These are phyloP conservation scores for Tillandsia fasciculata DNA, from an alignment of 176 grass and related monocot genomes.

Conservation along the genomic window DNA sequence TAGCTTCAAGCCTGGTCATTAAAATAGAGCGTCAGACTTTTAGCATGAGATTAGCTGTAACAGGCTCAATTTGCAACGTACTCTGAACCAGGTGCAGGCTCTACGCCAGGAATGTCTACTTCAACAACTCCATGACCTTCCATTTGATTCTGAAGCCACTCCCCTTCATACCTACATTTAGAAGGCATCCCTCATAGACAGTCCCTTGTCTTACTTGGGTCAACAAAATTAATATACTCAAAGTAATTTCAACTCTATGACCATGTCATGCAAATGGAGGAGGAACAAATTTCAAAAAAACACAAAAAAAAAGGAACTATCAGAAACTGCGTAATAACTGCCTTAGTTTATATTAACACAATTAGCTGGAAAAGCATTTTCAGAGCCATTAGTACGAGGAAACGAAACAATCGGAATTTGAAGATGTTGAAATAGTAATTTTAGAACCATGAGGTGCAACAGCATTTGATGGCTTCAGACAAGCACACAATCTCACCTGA, in stretches of 20 bases:
- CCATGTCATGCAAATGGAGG: too few species aligned
- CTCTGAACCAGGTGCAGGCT: constrained; percentile 34
- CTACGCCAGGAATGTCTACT: constrained; percentile 28
- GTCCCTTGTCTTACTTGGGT: not conserved
- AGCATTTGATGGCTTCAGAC: not conserved
- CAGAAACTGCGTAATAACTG: not conserved
- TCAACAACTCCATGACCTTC: constrained; percentile 34
- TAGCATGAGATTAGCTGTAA: not conserved
- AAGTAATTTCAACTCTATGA: not conserved
- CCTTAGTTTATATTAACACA: too few species aligned
- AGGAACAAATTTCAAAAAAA: not conserved
- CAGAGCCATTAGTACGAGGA: not conserved
- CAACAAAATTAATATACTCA: not conserved
- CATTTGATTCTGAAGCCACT: constrained; percentile 39
- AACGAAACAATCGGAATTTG: not conserved
- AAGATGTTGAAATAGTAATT: not conserved
- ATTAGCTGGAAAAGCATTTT: not conserved
- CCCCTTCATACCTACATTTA: constrained; percentile 31
- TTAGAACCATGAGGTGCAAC: not conserved
- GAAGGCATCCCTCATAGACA: not conserved
- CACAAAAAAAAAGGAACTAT: not conserved
- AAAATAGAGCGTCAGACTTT: not conserved
- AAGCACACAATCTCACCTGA: constrained; percentile 12
- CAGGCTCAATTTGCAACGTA: not conserved
- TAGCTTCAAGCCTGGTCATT: constrained; percentile 26